Evolutionary conservation across 805 yeast genomes (phyloP), one percentile per base, ranked within the genome.

Genomic region (Saccharomycopsis oosterbeekiorum): DNA sequence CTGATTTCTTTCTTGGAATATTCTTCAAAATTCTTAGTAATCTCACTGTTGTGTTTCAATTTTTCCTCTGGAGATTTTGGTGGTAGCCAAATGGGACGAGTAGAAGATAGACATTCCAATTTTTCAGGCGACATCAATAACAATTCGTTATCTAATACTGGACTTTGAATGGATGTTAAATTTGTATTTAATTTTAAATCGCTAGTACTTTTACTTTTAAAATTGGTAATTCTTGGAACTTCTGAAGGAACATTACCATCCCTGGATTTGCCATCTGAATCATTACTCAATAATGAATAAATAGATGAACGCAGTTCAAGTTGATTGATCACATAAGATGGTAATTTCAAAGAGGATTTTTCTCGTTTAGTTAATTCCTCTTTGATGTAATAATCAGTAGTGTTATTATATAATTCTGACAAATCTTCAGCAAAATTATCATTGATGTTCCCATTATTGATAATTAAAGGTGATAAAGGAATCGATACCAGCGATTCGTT

Each of bases 21-120:
- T 42, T 50, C 50, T 34, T 62, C 63, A 59, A 64, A 55, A 4
- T 34, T 50, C 36, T 74, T 75, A 55, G 77, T 73, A 60, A 85
- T 78, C 67, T 85, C 84, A 56, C 73, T 75, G 66, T 83, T 84
- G 67, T 86, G 92, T 61, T 76, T 76, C 40, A 73, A 69, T 51
- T 78, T 78, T 67, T 86, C 92, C 12, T 68, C 69, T 2, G 73
- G 68, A 47, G 76, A 74, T 69, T 86, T 86, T 5, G 90, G 90
- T 5, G 92, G 92, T 55, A 85, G 70, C 80, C 89, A 84, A 57
- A 83, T 79, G 2, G 92, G 92, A 66, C 92, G 76, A 0, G 89
- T 80, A 54, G 82, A 83, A 58, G 85, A 79, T 42, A 85, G 71
- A 11, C 73, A 70, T 26, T 76, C 77, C 42, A 84, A 69, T 66